Percentiles rank a stretch among this genome's conserved stretches.
Conservation (phyloP, 352 stramenopile genomes). For the Phytophthora crassamura region DNA sequence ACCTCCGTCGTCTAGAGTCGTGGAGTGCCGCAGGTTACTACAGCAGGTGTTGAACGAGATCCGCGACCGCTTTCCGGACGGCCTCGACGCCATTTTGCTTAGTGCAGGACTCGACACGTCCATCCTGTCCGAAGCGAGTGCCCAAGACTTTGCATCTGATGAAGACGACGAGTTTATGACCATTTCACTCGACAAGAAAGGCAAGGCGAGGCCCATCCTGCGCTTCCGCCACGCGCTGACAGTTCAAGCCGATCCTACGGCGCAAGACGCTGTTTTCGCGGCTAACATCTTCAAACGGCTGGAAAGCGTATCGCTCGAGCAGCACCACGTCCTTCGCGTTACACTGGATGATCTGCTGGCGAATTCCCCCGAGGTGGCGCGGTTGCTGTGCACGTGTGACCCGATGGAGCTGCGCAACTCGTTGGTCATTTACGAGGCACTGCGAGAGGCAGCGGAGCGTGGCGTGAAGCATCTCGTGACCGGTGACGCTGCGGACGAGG, state of each 20-base stretch:
- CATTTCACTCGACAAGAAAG: slow-evolving; percentile 52
- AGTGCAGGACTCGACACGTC: too few relatives aligned
- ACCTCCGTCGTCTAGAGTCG: too few relatives aligned
- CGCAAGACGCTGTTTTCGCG: slow-evolving; percentile 55
- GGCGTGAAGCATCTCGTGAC: slow-evolving; percentile 78
- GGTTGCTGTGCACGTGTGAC: too few relatives aligned
- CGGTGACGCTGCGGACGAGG: slow-evolving; percentile 87
- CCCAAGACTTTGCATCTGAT: slow-evolving; percentile 29
- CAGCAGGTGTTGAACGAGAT: too few relatives aligned
- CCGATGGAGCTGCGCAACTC: slow-evolving; percentile 90
- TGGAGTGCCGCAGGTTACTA: slow-evolving; percentile 57
- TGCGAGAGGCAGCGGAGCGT: slow-evolving; percentile 54
- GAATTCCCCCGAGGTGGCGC: slow-evolving; percentile 46
- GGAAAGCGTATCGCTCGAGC: slow-evolving; percentile 47
- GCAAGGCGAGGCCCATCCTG: slow-evolving; percentile 50
- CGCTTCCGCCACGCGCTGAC: slow-evolving; percentile 57
- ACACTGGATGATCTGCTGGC: slow-evolving; percentile 63
- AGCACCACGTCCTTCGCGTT: slow-evolving; percentile 67
- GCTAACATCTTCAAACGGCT: slow-evolving; percentile 53
- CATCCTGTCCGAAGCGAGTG: too few relatives aligned
- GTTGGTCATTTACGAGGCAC: slow-evolving; percentile 81
- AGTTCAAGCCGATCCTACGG: too few relatives aligned
- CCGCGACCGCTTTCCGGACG: too few relatives aligned
- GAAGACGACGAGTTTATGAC: slow-evolving; percentile 27
- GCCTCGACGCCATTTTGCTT: too few relatives aligned